phyloP scores from a whole-genome alignment of 2,329 filamentous ascomycete species.

The Curvularia verruculosa region DNA sequence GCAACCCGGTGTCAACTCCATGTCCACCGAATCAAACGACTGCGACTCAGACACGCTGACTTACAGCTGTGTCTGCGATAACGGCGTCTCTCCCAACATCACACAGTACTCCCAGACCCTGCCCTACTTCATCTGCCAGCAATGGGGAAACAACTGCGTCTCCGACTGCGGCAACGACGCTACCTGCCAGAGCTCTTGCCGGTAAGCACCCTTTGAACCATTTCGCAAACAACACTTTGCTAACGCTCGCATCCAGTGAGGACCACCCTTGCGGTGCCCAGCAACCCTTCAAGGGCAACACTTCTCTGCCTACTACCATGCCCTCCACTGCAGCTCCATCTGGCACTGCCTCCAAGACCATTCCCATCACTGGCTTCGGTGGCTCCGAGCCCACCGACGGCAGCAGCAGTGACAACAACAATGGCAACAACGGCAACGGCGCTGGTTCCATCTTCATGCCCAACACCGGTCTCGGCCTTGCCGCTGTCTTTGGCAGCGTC shows the following conservation, averaged over 20 bases:
- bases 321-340: constrained; percentile 48
- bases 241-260: constrained; percentile 37
- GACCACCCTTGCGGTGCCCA: constrained; percentile 76
- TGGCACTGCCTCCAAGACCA: constrained; percentile 32
- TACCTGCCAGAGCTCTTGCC: constrained; percentile 66
- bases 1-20: constrained; percentile 52
- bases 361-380: constrained; percentile 43
- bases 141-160: constrained; percentile 74
- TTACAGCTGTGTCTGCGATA: constrained; percentile 75
- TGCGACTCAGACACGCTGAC: constrained; percentile 68
- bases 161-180: constrained; percentile 62
- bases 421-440: constrained; percentile 23
- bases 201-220: constrained; percentile 38
- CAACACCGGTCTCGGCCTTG: constrained; percentile 63
- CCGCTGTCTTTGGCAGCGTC: constrained; percentile 60
- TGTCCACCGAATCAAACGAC: constrained; percentile 63
- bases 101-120: constrained; percentile 79
- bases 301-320: constrained; percentile 57
- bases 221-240: not conserved
- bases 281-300: constrained; percentile 66
- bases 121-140: constrained; percentile 76
- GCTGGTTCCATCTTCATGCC: constrained; percentile 56
- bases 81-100: constrained; percentile 71
- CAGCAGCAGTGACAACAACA: constrained; percentile 18
- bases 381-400: constrained; percentile 27